Conservation (phyloP, 164 flowering plant genomes). For the Euptelea pleiosperma region DNA sequence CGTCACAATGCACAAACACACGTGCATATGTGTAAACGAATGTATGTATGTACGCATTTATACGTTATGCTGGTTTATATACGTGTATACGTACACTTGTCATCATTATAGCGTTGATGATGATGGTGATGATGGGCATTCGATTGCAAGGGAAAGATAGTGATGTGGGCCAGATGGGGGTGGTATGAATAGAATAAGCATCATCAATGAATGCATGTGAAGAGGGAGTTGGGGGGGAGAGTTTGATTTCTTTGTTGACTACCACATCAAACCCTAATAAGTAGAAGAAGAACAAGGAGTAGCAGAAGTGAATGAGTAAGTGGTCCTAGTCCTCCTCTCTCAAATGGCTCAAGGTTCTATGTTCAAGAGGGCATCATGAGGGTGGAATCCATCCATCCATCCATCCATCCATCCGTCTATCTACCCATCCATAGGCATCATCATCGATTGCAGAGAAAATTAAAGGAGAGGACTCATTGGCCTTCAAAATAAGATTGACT, state of each 20-base stretch:
- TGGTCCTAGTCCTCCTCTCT: conserved; percentile 19
- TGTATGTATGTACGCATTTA: too few species aligned
- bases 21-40: too few species aligned
- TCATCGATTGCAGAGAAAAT: conserved; percentile 5
- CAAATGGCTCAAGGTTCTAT: conserved; percentile 5
- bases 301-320: too few species aligned
- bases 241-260: conserved; percentile 8
- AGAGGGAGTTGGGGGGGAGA: background rate
- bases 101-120: too few species aligned
- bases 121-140: too few species aligned
- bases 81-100: too few species aligned
- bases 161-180: conserved; percentile 13
- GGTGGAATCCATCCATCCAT: conserved; percentile 6
- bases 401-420: too few species aligned
- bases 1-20: too few species aligned
- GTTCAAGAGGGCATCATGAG: conserved; percentile 17
- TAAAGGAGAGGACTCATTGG: background rate
- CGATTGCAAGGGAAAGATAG: too few species aligned
- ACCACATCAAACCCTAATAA: background rate
- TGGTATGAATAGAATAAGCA: too few species aligned
- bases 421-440: conserved; percentile 11
- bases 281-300: conserved; percentile 1
- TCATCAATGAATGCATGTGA: too few species aligned
- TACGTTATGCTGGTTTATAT: too few species aligned
- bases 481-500: conserved; percentile 14